Percentiles rank a stretch among this genome's conserved stretches.
phyloP scores from a whole-genome alignment of 2,329 filamentous ascomycete genomes.

The Sclerotinia nivalis region DNA sequence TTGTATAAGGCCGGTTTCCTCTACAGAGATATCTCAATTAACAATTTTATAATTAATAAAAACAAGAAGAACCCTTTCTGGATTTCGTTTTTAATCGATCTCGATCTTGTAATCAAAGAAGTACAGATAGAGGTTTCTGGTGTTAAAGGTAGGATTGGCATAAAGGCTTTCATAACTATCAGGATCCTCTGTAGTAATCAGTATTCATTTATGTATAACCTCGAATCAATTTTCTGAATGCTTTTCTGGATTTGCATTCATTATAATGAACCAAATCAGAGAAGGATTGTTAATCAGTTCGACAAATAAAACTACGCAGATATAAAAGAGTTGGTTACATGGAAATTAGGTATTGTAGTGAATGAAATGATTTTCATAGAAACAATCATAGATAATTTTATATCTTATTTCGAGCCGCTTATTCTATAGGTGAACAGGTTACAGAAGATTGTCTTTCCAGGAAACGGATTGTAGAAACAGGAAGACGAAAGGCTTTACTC shows the following conservation, averaged over 20 bases:
- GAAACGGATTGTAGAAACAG: no score
- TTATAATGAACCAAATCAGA: neutral
- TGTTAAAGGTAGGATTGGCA: slow-evolving; percentile 38
- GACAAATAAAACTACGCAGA: neutral
- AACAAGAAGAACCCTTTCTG: slow-evolving; percentile 23
- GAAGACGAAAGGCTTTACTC: no score
- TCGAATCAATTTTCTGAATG: slow-evolving; percentile 42
- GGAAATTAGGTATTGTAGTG: no score
- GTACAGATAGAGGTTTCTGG: slow-evolving; percentile 27
- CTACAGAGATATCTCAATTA: no score
- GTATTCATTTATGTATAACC: slow-evolving; percentile 43
- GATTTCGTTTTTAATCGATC: slow-evolving; percentile 43
- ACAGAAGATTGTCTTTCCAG: no score
- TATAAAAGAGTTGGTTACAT: no score
- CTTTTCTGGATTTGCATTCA: slow-evolving; percentile 25
- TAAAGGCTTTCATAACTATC: slow-evolving; percentile 44
- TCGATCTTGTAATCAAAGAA: slow-evolving; percentile 42
- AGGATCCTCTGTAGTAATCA: slow-evolving; percentile 39
- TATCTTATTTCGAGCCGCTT: no score
- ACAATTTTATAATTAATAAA: no score
- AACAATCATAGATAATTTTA: no score
- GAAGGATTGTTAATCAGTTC: neutral
- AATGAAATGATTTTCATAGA: no score
- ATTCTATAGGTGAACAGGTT: no score
- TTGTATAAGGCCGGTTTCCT: no score